Percentiles rank a stretch among this genome's conserved stretches.
phyloP scores from a whole-genome alignment of 306 rosid species.

The Sphenostylis stenocarpa region DNA sequence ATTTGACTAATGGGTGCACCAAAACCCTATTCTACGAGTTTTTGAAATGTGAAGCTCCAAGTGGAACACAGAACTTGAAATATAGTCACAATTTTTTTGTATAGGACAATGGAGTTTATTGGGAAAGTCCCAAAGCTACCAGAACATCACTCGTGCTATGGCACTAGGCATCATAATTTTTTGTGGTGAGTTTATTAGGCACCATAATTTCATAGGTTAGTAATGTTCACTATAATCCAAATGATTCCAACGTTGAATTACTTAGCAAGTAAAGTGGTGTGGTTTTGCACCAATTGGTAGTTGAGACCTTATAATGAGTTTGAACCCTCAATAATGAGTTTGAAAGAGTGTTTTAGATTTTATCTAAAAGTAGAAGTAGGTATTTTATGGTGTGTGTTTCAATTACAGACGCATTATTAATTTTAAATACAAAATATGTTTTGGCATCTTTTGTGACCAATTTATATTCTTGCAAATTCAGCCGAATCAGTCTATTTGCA shows the following conservation, averaged over 20 bases:
- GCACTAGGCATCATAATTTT: constrained; percentile 8
- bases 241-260: constrained; percentile 5
- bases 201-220: constrained; percentile 1
- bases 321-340: neutral
- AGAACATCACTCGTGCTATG: neutral
- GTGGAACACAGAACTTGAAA: neutral
- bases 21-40: neutral
- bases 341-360: neutral
- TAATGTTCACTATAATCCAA: neutral
- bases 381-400: neutral
- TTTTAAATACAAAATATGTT: neutral
- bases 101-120: neutral
- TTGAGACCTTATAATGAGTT: constrained; percentile 6
- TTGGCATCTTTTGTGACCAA: neutral
- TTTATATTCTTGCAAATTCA: neutral
- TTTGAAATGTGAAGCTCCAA: neutral
- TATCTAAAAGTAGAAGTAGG: neutral
- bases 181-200: neutral
- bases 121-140: constrained; percentile 8
- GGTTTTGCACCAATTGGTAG: constrained; percentile 3
- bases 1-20: neutral
- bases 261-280: constrained; percentile 8
- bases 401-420: neutral
- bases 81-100: neutral
- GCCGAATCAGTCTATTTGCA: neutral